phyloP scores from a whole-genome alignment of 1,139 yeast genomes.

The Blastobotrys aristatus region DNA sequence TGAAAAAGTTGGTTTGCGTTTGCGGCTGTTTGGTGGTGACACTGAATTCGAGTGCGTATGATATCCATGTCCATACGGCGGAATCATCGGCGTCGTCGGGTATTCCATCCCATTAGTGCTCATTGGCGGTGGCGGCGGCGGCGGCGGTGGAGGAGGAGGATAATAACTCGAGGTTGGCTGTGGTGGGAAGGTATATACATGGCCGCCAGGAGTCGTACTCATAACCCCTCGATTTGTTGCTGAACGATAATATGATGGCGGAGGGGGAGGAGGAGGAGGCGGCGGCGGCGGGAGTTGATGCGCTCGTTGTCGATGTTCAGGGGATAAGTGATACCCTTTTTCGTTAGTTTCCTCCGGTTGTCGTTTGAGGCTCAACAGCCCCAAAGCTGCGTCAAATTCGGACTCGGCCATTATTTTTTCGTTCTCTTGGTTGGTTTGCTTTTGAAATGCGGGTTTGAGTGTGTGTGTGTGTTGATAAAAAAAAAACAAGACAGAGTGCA shows the following conservation, averaged over 20 bases:
- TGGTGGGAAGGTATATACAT: conserved; percentile 10
- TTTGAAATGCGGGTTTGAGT: too few species aligned
- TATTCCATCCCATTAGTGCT: not conserved
- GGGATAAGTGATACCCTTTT: not conserved
- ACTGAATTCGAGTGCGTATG: conserved; percentile 11
- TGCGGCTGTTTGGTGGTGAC: conserved; percentile 9
- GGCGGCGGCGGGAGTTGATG: not conserved
- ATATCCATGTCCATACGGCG: conserved; percentile 10
- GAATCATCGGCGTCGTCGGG: conserved; percentile 2
- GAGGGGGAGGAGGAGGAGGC: not conserved
- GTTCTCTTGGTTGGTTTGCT: too few species aligned
- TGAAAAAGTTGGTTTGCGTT: conserved; percentile 11
- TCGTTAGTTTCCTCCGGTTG: conserved; percentile 9
- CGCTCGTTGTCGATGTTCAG: not conserved
- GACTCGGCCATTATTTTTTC: conserved; percentile 15
- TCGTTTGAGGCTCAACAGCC: conserved; percentile 15
- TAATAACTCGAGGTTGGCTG: not conserved
- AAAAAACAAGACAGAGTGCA: not conserved
- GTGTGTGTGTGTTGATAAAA: not conserved
- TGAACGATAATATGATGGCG: not conserved
- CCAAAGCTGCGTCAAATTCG: conserved; percentile 17
- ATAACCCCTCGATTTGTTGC: conserved; percentile 1
- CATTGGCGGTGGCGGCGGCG: not conserved
- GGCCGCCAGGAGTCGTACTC: conserved; percentile 2
- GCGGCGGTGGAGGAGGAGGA: conserved; percentile 5